Percentiles rank a stretch among this genome's conserved stretches.
Evolutionary conservation across 306 rosid species (phyloP).

Genomic region (Ormosia semicastrata): DNA sequence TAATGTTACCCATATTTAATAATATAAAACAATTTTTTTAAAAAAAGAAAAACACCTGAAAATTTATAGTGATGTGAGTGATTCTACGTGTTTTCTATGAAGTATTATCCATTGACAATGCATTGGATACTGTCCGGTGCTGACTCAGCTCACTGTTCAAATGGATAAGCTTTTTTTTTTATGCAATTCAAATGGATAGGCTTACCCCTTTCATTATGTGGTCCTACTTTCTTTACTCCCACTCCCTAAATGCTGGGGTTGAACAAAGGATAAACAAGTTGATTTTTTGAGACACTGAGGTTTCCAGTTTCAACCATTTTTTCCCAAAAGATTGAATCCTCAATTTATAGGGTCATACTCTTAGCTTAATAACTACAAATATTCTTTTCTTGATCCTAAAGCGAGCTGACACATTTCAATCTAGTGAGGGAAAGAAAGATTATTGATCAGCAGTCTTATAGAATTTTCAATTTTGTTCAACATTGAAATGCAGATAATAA

Average conservation of each 20-base stretch:
- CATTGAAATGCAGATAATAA: background rate
- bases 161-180: constrained; percentile 41
- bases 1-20: too few species aligned
- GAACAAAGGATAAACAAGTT: background rate
- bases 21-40: too few species aligned
- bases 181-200: constrained; percentile 40
- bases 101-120: background rate
- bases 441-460: background rate
- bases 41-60: too few species aligned
- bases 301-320: background rate
- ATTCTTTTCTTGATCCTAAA: background rate
- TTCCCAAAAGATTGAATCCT: background rate
- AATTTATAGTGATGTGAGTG: too few species aligned
- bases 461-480: background rate
- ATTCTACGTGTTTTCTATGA: too few species aligned
- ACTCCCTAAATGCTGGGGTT: background rate
- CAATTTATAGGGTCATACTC: background rate
- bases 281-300: background rate
- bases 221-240: background rate
- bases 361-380: background rate
- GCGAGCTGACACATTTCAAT: background rate
- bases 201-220: background rate
- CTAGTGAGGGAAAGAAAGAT: background rate
- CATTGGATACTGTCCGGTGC: constrained; percentile 22
- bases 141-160: constrained; percentile 45